Base-by-base conservation (phyloP, 805 yeast genomes). In the Nakazawaea peltata region DNA sequence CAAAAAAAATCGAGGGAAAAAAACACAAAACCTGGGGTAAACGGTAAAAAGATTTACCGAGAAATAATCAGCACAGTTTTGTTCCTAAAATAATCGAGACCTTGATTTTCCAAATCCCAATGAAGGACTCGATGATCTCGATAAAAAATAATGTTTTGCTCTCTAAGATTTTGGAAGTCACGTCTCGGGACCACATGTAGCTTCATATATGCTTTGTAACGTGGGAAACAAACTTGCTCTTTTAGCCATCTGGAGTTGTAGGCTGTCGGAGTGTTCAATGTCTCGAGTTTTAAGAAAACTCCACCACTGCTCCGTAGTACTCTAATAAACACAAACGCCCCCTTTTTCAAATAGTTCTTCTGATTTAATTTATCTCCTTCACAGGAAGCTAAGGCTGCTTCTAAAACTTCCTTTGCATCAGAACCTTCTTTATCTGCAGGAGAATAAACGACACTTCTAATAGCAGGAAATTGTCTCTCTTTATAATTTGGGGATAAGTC, bases 181-280 rank as follows among this genome's bases (percentile, higher is more conserved):
- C 15, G 17, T 15, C 25, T 22, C 28, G 24, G 30, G 2, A 59
- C 15, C 11, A 61, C 29, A 37, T 60, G 67, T 5, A 65, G 46
- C 42, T 63, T 63, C 70, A 65, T 65, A 21, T 59, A 61, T 31
- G 65, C 52, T 38, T 65, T 65, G 41, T 65, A 65, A 19, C 71
- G 48, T 30, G 71, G 71, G 36, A 53, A 61, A 27, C 70, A 65
- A 28, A 65, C 52, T 30, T 53, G 47, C 27, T 51, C 49, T 40
- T 65, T 65, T 13, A 65, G 44, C 63, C 63, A 59, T 33, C 54
- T 63, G 19, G 57, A 41, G 21, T 45, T 42, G 28, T 49, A 43
- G 9, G 47, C 49, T 5, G 50, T 48, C 8, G 41, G 37, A 3
- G 19, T 11, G 11, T 44, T 26, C 30, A 49, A 41, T 1, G 61